Conservation (phyloP, 2,329 filamentous ascomycete genomes). For the Ophiostoma perfectum region DNA sequence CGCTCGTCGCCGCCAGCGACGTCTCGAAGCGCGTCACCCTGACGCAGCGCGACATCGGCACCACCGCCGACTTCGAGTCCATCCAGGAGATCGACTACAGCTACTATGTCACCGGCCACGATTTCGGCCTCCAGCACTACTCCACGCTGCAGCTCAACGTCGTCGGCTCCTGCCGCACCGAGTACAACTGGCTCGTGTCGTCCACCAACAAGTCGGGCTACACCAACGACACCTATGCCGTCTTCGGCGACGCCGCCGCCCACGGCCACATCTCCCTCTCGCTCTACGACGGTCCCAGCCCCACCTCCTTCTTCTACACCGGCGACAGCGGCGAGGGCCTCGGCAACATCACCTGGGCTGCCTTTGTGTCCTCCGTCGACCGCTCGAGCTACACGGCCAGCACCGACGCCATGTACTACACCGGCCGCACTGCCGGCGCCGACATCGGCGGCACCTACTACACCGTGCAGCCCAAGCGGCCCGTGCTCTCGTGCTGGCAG, state of each 20-base stretch:
- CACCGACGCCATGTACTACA: constrained; percentile 30
- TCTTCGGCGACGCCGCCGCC: constrained; percentile 19
- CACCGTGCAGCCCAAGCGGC: constrained; percentile 26
- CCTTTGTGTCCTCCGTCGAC: constrained; percentile 30
- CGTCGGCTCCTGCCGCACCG: constrained; percentile 30
- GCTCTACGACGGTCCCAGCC: constrained; percentile 24
- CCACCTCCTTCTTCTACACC: constrained; percentile 21
- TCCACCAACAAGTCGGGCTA: constrained; percentile 23
- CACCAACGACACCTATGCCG: constrained; percentile 25
- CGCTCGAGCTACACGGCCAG: constrained; percentile 29
- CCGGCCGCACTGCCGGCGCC: constrained; percentile 6
- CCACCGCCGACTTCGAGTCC: constrained; percentile 24
- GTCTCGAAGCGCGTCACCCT: constrained; percentile 17
- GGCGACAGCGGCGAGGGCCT: constrained; percentile 19
- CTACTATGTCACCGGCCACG: constrained; percentile 29
- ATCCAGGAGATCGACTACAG: constrained; percentile 29
- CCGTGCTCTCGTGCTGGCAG: constrained; percentile 31
- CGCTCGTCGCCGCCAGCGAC: constrained; percentile 67
- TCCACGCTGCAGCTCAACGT: constrained; percentile 29
- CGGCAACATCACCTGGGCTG: constrained; percentile 30
- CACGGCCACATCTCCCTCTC: constrained; percentile 25
- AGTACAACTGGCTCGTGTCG: constrained; percentile 30
- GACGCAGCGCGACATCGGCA: constrained; percentile 22
- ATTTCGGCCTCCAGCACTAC: constrained; percentile 30
- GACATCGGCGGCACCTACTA: constrained; percentile 22